These are phyloP conservation scores for Phaffia tasmanica DNA, from an alignment of 768 basidiomycete species.

Conservation along the genomic window DNA sequence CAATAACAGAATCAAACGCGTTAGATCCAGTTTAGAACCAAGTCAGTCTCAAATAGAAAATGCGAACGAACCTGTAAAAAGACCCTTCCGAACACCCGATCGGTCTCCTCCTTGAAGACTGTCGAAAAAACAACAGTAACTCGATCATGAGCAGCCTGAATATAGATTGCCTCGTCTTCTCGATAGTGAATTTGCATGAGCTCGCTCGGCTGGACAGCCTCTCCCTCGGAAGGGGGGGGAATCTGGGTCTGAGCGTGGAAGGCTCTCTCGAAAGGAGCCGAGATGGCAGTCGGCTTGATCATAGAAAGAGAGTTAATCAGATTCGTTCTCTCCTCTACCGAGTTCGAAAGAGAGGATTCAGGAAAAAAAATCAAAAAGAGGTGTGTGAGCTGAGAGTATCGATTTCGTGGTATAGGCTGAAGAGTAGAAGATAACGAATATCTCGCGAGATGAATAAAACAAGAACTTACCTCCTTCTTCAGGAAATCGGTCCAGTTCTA, in stretches of 20 bases:
- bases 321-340: slow-evolving; percentile 60
- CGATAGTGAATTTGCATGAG: slow-evolving; percentile 90
- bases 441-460: not conserved
- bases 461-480: slow-evolving; percentile 56
- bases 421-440: not conserved
- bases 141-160: slow-evolving; percentile 84
- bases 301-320: slow-evolving; percentile 72
- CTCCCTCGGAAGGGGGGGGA: slow-evolving; percentile 40
- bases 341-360: not conserved
- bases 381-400: not conserved
- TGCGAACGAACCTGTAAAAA: slow-evolving; percentile 70
- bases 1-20: slow-evolving; percentile 12
- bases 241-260: slow-evolving; percentile 72
- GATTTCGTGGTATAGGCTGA: not conserved
- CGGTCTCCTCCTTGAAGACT: slow-evolving; percentile 92
- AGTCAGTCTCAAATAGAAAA: not conserved
- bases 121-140: slow-evolving; percentile 98
- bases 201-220: slow-evolving; percentile 55
- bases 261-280: slow-evolving; percentile 84
- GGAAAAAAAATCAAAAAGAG: not conserved
- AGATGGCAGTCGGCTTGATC: slow-evolving; percentile 83
- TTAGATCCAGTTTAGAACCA: not conserved
- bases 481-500: slow-evolving; percentile 79
- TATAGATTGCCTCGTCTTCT: slow-evolving; percentile 92
- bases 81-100: slow-evolving; percentile 93